Evolutionary conservation across 169 alveolate genomes (phyloP).

Genomic region (Plasmodium adleri): DNA sequence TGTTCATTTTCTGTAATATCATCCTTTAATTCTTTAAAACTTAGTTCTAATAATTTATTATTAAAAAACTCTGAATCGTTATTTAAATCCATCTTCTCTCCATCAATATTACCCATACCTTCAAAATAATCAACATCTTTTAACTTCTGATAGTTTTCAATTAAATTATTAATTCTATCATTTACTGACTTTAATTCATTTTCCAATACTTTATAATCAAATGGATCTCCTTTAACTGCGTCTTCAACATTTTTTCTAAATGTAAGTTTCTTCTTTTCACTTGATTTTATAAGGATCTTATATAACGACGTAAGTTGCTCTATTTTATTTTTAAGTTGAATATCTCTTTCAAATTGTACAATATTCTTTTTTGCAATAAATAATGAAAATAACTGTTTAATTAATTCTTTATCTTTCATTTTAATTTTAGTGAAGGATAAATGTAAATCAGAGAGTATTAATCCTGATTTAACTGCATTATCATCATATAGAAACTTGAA

Average conservation of each 20-base stretch:
- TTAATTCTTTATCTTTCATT: slow-evolving; percentile 77
- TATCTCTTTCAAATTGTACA: slow-evolving; percentile 64
- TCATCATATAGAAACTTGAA: slow-evolving; percentile 79
- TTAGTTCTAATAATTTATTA: slow-evolving; percentile 30
- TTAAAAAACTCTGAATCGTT: slow-evolving; percentile 64
- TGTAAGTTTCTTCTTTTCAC: slow-evolving; percentile 54
- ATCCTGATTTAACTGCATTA: slow-evolving; percentile 78
- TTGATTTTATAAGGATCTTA: slow-evolving; percentile 43
- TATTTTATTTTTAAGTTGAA: slow-evolving; percentile 63
- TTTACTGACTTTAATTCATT: slow-evolving; percentile 53
- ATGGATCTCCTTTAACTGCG: slow-evolving; percentile 63
- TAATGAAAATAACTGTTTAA: slow-evolving; percentile 76
- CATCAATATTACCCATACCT: slow-evolving; percentile 16
- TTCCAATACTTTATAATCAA: slow-evolving; percentile 48
- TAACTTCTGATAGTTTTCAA: slow-evolving; percentile 52
- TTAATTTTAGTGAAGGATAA: slow-evolving; percentile 80
- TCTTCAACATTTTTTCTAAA: slow-evolving; percentile 69
- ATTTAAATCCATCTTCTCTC: slow-evolving; percentile 8
- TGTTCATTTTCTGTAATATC: slow-evolving; percentile 27
- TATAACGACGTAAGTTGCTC: slow-evolving; percentile 59
- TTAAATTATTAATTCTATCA: slow-evolving; percentile 51
- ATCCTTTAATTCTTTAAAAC: slow-evolving; percentile 43
- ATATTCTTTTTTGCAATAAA: slow-evolving; percentile 76
- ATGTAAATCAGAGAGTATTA: slow-evolving; percentile 82
- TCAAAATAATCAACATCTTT: slow-evolving; percentile 37